These are phyloP conservation scores for Geotrichum histeridarum DNA, from an alignment of 1,139 yeast species.

Conservation along the genomic window DNA sequence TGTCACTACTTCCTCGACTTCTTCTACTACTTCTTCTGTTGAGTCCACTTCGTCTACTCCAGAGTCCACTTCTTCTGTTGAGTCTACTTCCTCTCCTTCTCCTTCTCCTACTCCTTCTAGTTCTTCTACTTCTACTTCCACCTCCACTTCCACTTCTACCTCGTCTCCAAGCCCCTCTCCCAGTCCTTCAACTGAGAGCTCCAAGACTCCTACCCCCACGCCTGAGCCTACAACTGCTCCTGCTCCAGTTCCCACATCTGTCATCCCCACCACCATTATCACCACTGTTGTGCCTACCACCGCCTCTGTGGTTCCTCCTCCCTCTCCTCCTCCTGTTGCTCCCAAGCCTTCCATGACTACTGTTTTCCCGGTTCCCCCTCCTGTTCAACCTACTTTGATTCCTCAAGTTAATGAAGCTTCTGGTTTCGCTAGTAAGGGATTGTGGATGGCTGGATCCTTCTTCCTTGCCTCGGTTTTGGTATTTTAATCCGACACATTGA, in stretches of 20 bases:
- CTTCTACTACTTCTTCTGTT: background rate
- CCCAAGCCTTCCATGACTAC: background rate
- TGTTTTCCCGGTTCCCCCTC: background rate
- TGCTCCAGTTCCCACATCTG: slow-evolving; percentile 9
- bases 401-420: background rate
- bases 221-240: slow-evolving; percentile 16
- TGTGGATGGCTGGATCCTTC: background rate
- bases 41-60: background rate
- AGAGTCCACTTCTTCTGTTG: background rate
- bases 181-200: slow-evolving; percentile 48
- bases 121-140: background rate
- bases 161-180: slow-evolving; percentile 38
- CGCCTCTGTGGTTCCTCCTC: background rate
- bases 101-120: background rate
- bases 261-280: slow-evolving; percentile 7
- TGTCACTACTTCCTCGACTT: background rate
- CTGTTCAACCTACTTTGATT: background rate
- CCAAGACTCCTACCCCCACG: slow-evolving; percentile 22
- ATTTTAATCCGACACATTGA: background rate
- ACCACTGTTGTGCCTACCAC: background rate
- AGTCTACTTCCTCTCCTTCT: background rate
- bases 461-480: background rate
- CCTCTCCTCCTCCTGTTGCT: background rate
- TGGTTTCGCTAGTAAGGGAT: background rate
- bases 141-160: background rate